Evolutionary conservation across 768 basidiomycete genomes (phyloP).

Genomic region (Lentinus tigrinus): DNA sequence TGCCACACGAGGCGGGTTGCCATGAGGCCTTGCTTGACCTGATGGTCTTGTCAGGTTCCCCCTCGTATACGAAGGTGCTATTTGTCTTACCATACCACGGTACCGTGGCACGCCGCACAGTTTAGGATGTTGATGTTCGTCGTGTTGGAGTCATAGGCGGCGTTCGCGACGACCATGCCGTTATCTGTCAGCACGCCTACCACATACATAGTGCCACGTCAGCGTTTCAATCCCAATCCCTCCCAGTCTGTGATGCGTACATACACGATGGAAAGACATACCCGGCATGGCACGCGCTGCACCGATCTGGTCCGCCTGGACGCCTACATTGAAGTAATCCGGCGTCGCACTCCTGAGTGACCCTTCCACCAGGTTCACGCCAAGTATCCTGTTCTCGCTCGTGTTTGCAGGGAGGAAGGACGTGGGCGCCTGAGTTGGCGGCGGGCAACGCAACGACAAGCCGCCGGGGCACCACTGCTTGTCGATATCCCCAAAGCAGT

Average conservation of each 20-base stretch:
- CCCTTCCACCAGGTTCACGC: conserved; percentile 25
- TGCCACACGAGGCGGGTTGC: too few relatives aligned
- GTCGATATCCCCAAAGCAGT: too few relatives aligned
- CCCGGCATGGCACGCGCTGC: conserved; percentile 35
- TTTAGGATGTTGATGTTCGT: conserved; percentile 38
- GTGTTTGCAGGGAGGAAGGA: conserved; percentile 37
- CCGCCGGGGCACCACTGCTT: background rate
- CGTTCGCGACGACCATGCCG: conserved; percentile 48
- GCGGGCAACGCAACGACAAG: conserved; percentile 43
- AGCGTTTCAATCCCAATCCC: too few relatives aligned
- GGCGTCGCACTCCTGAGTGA: conserved; percentile 23
- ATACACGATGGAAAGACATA: too few relatives aligned
- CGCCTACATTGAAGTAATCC: conserved; percentile 34
- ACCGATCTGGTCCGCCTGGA: conserved; percentile 37
- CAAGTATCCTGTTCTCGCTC: conserved; percentile 16
- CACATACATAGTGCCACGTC: too few relatives aligned
- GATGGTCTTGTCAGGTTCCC: too few relatives aligned
- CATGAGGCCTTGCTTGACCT: too few relatives aligned
- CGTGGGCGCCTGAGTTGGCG: conserved; percentile 43
- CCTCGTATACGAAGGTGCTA: too few relatives aligned
- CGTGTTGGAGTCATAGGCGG: conserved; percentile 39
- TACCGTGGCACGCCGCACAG: conserved; percentile 37
- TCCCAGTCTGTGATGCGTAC: too few relatives aligned
- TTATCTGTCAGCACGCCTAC: conserved; percentile 43
- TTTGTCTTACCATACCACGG: conserved; percentile 32